Evolutionary conservation across 2,329 filamentous ascomycete species (phyloP).

Genomic region (Hymenoscyphus fructigenus): DNA sequence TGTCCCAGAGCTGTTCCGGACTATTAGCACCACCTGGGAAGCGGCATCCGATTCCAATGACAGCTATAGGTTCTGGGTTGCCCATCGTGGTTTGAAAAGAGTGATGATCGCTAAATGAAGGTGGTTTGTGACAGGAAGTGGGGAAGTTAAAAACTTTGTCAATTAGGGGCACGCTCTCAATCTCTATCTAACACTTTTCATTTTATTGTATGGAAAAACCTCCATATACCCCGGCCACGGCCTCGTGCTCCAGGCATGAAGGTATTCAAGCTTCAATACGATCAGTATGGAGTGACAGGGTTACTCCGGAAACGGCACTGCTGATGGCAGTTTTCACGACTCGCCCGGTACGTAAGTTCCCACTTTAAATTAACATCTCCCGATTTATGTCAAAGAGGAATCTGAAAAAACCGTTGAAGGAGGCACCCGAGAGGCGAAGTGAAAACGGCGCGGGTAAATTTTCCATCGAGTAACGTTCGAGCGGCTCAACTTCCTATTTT

Average conservation of each 20-base stretch:
- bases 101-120: background rate
- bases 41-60: constrained; percentile 41
- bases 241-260: background rate
- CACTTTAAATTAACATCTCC: background rate
- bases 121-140: background rate
- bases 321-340: background rate
- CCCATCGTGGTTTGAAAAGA: background rate
- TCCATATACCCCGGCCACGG: background rate
- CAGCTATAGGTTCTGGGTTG: constrained; percentile 25
- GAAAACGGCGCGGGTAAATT: background rate
- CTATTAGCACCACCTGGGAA: constrained; percentile 41
- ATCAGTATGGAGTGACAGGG: background rate
- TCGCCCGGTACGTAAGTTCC: background rate
- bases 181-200: background rate
- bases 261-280: background rate
- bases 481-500: background rate
- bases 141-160: background rate
- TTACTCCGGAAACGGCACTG: background rate
- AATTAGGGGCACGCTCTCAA: background rate
- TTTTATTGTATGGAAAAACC: background rate
- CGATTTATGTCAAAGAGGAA: background rate
- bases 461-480: background rate
- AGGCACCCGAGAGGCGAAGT: background rate
- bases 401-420: background rate
- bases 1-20: constrained; percentile 48